Percentiles rank a stretch among this genome's conserved stretches.
Conservation (phyloP, 1,284 basidiomycete species). For the Ceratobasidium sp. region DNA sequence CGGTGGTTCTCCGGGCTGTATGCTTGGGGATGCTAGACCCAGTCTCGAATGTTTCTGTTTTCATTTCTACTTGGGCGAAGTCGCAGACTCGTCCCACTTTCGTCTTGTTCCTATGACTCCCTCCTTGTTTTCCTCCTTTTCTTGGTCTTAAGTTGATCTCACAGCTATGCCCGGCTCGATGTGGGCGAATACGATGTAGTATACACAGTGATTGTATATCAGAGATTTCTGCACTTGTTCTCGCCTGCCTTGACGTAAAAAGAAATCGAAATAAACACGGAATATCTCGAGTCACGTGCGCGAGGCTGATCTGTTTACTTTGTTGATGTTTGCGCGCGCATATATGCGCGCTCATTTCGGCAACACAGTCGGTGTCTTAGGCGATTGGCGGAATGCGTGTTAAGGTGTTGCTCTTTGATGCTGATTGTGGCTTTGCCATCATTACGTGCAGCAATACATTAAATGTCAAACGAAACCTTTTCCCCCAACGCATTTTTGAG, state of each 20-base stretch:
- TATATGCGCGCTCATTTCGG: not conserved
- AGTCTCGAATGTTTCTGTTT: not conserved
- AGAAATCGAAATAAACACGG: too few relatives aligned
- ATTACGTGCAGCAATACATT: too few relatives aligned
- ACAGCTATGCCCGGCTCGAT: conserved; percentile 1
- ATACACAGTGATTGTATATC: conserved; percentile 42
- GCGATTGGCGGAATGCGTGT: too few relatives aligned
- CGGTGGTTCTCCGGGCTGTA: not conserved
- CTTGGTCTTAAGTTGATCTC: conserved; percentile 34
- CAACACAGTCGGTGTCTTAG: too few relatives aligned
- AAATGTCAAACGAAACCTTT: too few relatives aligned
- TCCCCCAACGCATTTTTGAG: too few relatives aligned
- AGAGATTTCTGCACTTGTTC: conserved; percentile 28
- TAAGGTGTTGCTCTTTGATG: too few relatives aligned
- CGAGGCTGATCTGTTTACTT: not conserved
- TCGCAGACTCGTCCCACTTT: too few relatives aligned
- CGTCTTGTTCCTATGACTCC: conserved; percentile 24
- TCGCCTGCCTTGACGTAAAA: not conserved
- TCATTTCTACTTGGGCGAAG: not conserved
- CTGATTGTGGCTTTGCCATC: too few relatives aligned
- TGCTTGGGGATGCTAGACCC: too few relatives aligned
- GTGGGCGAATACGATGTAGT: conserved; percentile 46
- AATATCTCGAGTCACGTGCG: too few relatives aligned
- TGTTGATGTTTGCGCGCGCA: conserved; percentile 14
- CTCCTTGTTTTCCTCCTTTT: conserved; percentile 35